Base-by-base conservation (phyloP, 768 basidiomycete genomes). In the Tubosaeta brunneosetosa region DNA sequence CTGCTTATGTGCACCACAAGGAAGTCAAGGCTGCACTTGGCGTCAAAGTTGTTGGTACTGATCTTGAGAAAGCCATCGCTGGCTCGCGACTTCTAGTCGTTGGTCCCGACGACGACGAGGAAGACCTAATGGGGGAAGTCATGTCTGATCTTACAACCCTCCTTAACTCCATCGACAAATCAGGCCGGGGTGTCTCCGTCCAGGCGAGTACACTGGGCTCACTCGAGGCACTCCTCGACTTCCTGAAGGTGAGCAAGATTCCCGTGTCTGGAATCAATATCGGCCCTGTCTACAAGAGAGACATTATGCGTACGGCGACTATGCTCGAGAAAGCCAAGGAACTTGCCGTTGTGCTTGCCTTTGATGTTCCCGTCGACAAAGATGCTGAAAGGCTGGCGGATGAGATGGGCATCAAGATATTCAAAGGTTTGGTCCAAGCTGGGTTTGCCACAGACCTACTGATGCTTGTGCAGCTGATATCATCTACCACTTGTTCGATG, bases 321-420 rank as follows among this genome's bases (percentile, higher is more conserved):
- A 97, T 97, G 94, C 72, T 98, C 64, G 95, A 98, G 73, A 91
- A 86, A 67, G 93, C 93, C 11, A 94, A 91, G 66, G 95, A 98
- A 65, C 81, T 94, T 31, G 93, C 95, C 6, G 90, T 91, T 62
- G 88, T 98, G 55, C 85, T 99, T 53, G 94, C 92, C 67, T 99
- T 99, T 73, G 97, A 99, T 69, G 97, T 99, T 7, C 66, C 84
- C 3, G 83, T 98, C 22, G 95, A 98, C 71, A 94, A 83, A 70
- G 95, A 98, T 34, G 92, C 93, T 2, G 93, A 94, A 64, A 80
- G 82, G 56, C 64, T 94, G 48, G 97, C 97, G 1, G 91, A 94
- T 47, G 94, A 98, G 65, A 87, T 92, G 80, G 94, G 94, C 32
- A 86, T 99, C 64, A 82, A 81, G 57, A 73, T 99, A 61, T 99